Conservation (phyloP, 345 rosid species). For the Bruguiera gymnorhiza region DNA sequence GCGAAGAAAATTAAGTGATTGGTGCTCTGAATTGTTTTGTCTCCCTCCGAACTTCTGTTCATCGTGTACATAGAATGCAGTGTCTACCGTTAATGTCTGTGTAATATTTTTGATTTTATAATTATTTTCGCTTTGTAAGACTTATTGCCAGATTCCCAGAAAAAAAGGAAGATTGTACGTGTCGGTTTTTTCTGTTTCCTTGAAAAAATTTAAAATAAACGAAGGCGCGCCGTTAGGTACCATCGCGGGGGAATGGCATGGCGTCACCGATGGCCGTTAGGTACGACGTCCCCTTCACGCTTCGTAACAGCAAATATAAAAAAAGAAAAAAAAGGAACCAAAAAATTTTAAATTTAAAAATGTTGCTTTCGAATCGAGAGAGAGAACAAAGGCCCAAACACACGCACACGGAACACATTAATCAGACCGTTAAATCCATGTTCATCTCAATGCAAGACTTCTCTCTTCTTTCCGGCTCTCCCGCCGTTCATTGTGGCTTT, state of each 20-base stretch:
- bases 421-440: constrained; percentile 21
- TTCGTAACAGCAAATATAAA: constrained; percentile 17
- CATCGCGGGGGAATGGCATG: background rate
- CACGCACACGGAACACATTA: background rate
- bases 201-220: background rate
- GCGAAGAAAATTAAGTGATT: too few relatives aligned
- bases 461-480: constrained; percentile 25
- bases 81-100: too few relatives aligned
- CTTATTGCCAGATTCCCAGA: too few relatives aligned
- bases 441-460: constrained; percentile 29
- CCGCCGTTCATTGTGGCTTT: constrained; percentile 30
- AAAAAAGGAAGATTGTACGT: background rate
- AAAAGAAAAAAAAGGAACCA: constrained; percentile 11
- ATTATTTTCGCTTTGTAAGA: too few relatives aligned
- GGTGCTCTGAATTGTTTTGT: too few relatives aligned
- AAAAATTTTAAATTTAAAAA: constrained; percentile 11
- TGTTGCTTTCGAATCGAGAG: background rate
- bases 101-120: too few relatives aligned
- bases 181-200: background rate
- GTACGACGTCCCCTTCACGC: constrained; percentile 40
- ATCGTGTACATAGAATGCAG: too few relatives aligned
- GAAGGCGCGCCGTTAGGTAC: constrained; percentile 5
- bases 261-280: constrained; percentile 12
- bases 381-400: background rate
- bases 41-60: too few relatives aligned